Evolutionary conservation across 2,329 filamentous ascomycete species (phyloP).

Genomic region (Didymellaceae sp.): DNA sequence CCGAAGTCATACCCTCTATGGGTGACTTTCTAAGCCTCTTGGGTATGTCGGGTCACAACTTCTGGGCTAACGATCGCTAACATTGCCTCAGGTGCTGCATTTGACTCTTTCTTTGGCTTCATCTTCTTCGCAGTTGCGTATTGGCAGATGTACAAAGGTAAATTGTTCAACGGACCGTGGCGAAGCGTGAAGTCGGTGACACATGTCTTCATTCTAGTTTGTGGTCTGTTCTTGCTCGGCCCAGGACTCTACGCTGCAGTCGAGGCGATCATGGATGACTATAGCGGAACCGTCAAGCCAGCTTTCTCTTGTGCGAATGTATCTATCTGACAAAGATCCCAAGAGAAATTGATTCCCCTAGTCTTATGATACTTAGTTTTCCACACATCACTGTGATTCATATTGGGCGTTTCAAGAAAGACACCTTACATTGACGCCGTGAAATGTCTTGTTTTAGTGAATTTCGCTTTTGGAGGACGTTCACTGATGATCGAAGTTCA

Average conservation of each 20-base stretch:
- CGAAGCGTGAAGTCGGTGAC: slow-evolving; percentile 54
- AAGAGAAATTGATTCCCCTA: not conserved
- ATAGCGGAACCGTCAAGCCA: slow-evolving; percentile 52
- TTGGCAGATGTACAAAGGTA: slow-evolving; percentile 73
- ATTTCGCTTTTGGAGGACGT: too few species aligned
- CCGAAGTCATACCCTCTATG: slow-evolving; percentile 92
- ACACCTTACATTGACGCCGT: too few species aligned
- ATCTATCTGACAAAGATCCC: slow-evolving; percentile 47
- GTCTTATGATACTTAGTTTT: too few species aligned
- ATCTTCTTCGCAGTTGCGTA: slow-evolving; percentile 90
- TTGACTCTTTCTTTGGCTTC: slow-evolving; percentile 91
- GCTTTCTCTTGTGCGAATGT: slow-evolving; percentile 60
- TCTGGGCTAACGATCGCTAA: slow-evolving; percentile 56
- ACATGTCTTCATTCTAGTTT: slow-evolving; percentile 55
- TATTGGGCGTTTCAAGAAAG: too few species aligned
- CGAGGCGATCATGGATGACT: slow-evolving; percentile 60
- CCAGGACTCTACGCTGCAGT: slow-evolving; percentile 61
- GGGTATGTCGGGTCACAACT: not conserved
- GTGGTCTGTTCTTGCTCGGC: slow-evolving; percentile 58
- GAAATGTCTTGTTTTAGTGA: too few species aligned
- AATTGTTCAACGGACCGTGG: slow-evolving; percentile 54
- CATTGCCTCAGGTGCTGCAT: slow-evolving; percentile 78
- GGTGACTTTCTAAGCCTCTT: slow-evolving; percentile 46
- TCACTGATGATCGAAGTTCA: too few species aligned
- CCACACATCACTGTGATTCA: too few species aligned